phyloP scores from a whole-genome alignment of 305 asterid species.

The Withania somnifera region DNA sequence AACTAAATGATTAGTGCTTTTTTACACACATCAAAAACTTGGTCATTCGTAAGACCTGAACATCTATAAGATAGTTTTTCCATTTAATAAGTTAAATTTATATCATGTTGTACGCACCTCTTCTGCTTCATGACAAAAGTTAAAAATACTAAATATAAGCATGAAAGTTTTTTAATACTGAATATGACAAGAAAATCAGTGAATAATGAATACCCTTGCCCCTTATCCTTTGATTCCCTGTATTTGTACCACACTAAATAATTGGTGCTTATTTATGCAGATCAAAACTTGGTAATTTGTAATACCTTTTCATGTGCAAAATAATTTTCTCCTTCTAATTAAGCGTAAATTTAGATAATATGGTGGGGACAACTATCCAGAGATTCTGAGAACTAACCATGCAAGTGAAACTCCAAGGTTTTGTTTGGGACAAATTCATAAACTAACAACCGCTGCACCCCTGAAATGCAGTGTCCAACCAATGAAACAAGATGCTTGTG shows the following conservation, averaged over 20 bases:
- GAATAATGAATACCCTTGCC: not conserved
- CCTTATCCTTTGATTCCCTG: not conserved
- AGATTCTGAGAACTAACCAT: conserved; percentile 34
- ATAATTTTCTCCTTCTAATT: not conserved
- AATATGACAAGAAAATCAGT: not conserved
- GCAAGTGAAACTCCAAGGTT: conserved; percentile 76
- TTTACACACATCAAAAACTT: not conserved
- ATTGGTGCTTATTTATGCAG: not conserved
- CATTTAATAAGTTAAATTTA: not conserved
- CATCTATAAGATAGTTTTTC: not conserved
- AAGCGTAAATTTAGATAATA: not conserved
- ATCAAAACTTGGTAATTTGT: not conserved
- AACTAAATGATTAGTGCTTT: not conserved
- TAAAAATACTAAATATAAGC: not conserved
- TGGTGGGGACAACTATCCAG: not conserved
- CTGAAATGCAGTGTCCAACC: conserved; percentile 67
- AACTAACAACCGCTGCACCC: conserved; percentile 61
- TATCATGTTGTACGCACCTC: not conserved
- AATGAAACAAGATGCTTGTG: conserved; percentile 65
- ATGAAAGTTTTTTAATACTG: not conserved
- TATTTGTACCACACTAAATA: not conserved
- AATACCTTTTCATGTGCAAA: not conserved
- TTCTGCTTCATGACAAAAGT: not conserved
- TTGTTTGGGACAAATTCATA: conserved; percentile 66
- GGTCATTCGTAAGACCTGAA: not conserved